phyloP scores from a whole-genome alignment of 2,329 filamentous ascomycete species.

The Pseudonectria buxi region DNA sequence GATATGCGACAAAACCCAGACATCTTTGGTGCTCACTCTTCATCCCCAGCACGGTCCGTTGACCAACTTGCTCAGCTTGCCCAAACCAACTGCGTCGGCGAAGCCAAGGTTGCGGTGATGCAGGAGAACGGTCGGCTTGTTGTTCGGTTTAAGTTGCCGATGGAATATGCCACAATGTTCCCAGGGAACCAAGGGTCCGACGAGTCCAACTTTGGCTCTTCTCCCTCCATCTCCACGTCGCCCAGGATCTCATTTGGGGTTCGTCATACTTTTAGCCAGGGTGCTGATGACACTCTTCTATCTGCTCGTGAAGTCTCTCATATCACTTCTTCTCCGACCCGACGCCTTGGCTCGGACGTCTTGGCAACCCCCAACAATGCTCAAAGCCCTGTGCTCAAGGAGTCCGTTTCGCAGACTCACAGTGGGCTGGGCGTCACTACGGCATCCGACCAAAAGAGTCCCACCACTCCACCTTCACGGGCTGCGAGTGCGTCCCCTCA shows the following conservation, averaged over 20 bases:
- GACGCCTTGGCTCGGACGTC: neutral
- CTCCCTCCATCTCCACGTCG: conserved; percentile 18
- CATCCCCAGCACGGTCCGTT: conserved; percentile 12
- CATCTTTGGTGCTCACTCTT: conserved; percentile 25
- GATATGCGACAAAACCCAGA: conserved; percentile 30
- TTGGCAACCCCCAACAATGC: too few relatives aligned
- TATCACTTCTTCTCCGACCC: too few relatives aligned
- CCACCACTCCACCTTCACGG: too few relatives aligned
- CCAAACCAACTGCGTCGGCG: conserved; percentile 18
- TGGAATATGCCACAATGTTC: conserved; percentile 24
- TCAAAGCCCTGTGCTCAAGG: too few relatives aligned
- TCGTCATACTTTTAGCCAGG: neutral
- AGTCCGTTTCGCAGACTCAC: too few relatives aligned
- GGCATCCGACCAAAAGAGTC: too few relatives aligned
- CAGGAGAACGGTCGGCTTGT: conserved; percentile 25
- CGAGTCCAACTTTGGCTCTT: conserved; percentile 17
- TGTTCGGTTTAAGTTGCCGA: conserved; percentile 33
- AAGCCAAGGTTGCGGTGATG: conserved; percentile 25
- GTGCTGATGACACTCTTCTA: too few relatives aligned
- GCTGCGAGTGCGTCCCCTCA: too few relatives aligned
- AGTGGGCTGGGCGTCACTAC: too few relatives aligned
- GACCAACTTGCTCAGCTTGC: conserved; percentile 22
- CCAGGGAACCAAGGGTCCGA: conserved; percentile 23
- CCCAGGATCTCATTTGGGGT: conserved; percentile 14
- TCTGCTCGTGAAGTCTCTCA: too few relatives aligned